Evolutionary conservation across 306 rosid genomes (phyloP).

Genomic region (Heteromeles arbutifolia): DNA sequence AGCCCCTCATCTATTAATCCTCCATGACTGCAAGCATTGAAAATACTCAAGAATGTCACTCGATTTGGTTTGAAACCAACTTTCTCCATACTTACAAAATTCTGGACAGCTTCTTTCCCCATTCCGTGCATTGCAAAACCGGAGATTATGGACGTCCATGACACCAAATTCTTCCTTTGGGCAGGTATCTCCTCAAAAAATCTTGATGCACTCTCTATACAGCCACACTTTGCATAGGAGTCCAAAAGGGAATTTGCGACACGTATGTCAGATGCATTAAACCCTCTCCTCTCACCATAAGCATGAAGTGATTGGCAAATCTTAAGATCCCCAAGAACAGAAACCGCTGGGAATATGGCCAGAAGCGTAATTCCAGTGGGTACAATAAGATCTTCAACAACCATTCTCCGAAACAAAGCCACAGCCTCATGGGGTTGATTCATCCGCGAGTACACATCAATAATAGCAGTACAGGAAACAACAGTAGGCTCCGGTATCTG

Average conservation of each 20-base stretch:
- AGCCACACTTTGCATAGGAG: constrained; percentile 46
- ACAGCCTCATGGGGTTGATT: background rate
- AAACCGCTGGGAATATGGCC: constrained; percentile 58
- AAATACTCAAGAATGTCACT: constrained; percentile 46
- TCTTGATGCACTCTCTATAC: constrained; percentile 44
- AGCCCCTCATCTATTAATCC: constrained; percentile 74
- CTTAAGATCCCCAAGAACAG: constrained; percentile 49
- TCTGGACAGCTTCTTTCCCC: constrained; percentile 51
- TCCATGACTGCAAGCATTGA: constrained; percentile 73
- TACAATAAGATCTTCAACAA: constrained; percentile 23
- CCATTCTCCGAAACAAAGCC: background rate
- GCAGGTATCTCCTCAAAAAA: constrained; percentile 38
- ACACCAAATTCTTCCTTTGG: constrained; percentile 45
- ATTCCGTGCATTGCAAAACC: constrained; percentile 64
- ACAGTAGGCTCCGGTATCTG: background rate
- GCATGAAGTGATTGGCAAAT: constrained; percentile 53
- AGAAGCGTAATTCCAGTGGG: constrained; percentile 61
- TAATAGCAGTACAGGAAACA: background rate
- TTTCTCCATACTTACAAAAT: constrained; percentile 48
- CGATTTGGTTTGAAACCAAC: constrained; percentile 50
- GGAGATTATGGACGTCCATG: constrained; percentile 63
- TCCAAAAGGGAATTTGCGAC: constrained; percentile 21
- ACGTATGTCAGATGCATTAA: constrained; percentile 33
- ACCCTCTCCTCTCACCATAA: constrained; percentile 56
- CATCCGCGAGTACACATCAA: background rate